These are phyloP conservation scores for Sarocladium kiliense DNA, from an alignment of 2,329 filamentous ascomycete genomes.

Conservation along the genomic window DNA sequence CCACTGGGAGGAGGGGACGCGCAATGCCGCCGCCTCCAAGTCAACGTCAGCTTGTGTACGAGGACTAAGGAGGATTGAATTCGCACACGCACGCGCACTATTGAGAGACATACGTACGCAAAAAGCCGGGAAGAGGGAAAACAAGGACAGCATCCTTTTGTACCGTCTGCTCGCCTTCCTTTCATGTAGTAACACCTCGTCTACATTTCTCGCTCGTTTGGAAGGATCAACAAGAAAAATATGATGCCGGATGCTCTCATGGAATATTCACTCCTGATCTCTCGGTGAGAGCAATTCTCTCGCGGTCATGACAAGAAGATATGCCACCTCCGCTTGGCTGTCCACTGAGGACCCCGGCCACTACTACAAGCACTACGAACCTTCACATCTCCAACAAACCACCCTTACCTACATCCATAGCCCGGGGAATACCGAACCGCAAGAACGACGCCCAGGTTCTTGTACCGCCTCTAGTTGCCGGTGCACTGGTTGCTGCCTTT, in stretches of 20 bases:
- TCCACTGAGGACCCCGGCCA: conserved; percentile 15
- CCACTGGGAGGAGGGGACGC: neutral
- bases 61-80: neutral
- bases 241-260: neutral
- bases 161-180: neutral
- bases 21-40: conserved; percentile 3
- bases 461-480: conserved; percentile 29
- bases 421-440: neutral
- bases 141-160: neutral
- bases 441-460: conserved; percentile 20
- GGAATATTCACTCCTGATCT: neutral
- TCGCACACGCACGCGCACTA: neutral
- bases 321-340: conserved; percentile 21
- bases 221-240: neutral
- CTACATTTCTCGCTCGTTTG: neutral
- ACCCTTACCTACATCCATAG: conserved; percentile 21
- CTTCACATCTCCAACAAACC: conserved; percentile 22
- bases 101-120: neutral
- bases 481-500: conserved; percentile 28
- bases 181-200: too few relatives aligned
- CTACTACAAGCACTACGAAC: neutral
- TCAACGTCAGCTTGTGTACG: conserved; percentile 2
- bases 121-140: neutral
- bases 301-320: conserved; percentile 14
- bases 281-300: neutral